A percentile compares a stretch with the other conserved stretches of the same genome.
phyloP scores from a whole-genome alignment of 2,329 filamentous ascomycete genomes.

The Ilyonectria destructans region DNA sequence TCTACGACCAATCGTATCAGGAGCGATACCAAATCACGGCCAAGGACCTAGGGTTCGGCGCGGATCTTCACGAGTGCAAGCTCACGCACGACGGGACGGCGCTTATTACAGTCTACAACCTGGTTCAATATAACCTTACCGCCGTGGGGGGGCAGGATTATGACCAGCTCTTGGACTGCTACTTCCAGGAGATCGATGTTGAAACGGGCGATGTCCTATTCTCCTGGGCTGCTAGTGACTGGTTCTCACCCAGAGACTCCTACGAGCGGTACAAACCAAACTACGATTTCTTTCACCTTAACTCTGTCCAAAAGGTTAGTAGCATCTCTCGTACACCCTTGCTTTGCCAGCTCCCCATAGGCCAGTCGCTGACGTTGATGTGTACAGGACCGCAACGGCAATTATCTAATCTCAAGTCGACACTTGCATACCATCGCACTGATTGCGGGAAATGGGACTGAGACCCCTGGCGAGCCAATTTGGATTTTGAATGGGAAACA shows the following conservation, averaged over 20 bases:
- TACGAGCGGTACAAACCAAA: conserved; percentile 13
- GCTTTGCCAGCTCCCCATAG: not conserved
- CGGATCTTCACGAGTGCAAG: conserved; percentile 30
- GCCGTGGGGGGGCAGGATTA: conserved; percentile 2
- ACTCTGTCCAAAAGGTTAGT: conserved; percentile 23
- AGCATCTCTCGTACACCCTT: not conserved
- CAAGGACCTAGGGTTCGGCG: conserved; percentile 13
- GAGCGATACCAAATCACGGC: conserved; percentile 18
- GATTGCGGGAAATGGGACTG: conserved; percentile 12
- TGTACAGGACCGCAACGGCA: conserved; percentile 21
- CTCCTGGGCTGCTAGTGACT: conserved; percentile 21
- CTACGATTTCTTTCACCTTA: conserved; percentile 31
- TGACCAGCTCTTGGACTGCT: conserved; percentile 13
- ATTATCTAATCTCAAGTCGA: conserved; percentile 30
- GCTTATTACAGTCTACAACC: conserved; percentile 22
- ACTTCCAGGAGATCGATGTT: conserved; percentile 29
- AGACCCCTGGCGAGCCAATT: conserved; percentile 16
- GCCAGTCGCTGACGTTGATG: not conserved
- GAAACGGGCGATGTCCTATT: conserved; percentile 25
- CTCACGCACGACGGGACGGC: conserved; percentile 22
- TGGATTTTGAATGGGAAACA: conserved; percentile 24
- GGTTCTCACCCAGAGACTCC: conserved; percentile 19
- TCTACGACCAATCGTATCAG: conserved; percentile 24
- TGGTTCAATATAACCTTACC: conserved; percentile 9
- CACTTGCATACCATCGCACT: conserved; percentile 18